phyloP scores from a whole-genome alignment of 2,329 filamentous ascomycete species.

The Blastomyces gilchristii region DNA sequence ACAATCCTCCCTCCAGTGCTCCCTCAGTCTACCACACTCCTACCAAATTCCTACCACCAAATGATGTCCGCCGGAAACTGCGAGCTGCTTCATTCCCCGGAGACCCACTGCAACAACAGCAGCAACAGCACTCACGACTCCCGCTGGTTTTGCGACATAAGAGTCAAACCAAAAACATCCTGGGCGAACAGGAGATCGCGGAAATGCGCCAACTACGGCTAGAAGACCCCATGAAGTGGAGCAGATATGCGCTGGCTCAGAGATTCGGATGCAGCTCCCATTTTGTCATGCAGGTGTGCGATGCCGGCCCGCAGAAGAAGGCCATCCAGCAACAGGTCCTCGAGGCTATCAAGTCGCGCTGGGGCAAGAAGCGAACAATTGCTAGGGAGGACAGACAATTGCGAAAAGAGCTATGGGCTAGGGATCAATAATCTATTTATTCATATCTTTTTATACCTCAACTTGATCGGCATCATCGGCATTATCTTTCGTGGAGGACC shows the following conservation, averaged over 20 bases:
- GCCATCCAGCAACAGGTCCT: conserved; percentile 39
- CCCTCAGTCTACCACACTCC: conserved; percentile 57
- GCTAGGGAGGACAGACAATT: conserved; percentile 51
- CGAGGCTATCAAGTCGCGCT: conserved; percentile 47
- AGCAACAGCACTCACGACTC: conserved; percentile 24
- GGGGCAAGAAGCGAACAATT: conserved; percentile 50
- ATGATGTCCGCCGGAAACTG: conserved; percentile 45
- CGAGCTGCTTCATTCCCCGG: conserved; percentile 28
- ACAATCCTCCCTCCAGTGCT: conserved; percentile 55
- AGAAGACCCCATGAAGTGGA: conserved; percentile 50
- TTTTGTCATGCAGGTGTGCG: conserved; percentile 51
- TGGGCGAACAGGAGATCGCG: conserved; percentile 46
- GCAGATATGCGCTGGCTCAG: conserved; percentile 48
- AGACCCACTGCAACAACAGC: conserved; percentile 8
- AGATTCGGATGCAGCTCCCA: conserved; percentile 54
- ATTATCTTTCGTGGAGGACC: neutral
- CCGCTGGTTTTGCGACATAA: conserved; percentile 39
- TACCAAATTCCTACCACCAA: conserved; percentile 51
- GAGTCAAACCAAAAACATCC: conserved; percentile 52
- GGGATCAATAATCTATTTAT: conserved; percentile 37
- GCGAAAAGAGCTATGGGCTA: conserved; percentile 52
- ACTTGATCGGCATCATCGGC: neutral
- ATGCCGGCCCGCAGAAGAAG: conserved; percentile 42
- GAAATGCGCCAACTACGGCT: conserved; percentile 49
- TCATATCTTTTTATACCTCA: neutral